phyloP scores from a whole-genome alignment of 257 asterid genomes.

The Salvia miltiorrhiza region DNA sequence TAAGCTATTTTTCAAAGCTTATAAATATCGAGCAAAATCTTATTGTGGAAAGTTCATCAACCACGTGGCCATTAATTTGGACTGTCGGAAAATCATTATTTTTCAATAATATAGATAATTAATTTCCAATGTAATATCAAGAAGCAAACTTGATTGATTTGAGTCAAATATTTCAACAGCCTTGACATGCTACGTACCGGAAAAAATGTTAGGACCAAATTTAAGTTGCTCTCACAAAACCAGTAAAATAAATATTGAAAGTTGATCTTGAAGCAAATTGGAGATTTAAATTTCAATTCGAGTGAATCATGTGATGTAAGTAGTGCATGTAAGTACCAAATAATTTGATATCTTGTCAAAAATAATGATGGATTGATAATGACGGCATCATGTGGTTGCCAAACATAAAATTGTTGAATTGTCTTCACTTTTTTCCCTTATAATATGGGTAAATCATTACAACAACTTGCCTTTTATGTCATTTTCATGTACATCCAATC shows the following conservation, averaged over 20 bases:
- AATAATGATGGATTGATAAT: neutral
- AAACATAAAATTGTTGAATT: neutral
- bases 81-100: neutral
- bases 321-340: neutral
- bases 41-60: neutral
- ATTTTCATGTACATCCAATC: too few species aligned
- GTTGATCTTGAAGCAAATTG: neutral
- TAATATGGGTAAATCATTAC: neutral
- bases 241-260: neutral
- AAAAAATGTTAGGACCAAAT: neutral
- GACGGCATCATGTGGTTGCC: slow-evolving; percentile 22
- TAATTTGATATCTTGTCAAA: neutral
- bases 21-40: slow-evolving; percentile 1
- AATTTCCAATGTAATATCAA: neutral
- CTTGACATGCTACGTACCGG: neutral
- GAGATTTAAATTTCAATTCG: neutral
- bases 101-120: neutral
- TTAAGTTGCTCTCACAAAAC: neutral
- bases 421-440: neutral
- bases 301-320: neutral
- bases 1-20: too few species aligned
- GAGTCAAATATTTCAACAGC: neutral
- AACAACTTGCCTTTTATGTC: neutral
- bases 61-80: neutral
- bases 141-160: neutral